Percentiles rank a stretch among this genome's conserved stretches.
Conservation (phyloP, 2,329 filamentous ascomycete genomes). For the Pseudocercospora musae region DNA sequence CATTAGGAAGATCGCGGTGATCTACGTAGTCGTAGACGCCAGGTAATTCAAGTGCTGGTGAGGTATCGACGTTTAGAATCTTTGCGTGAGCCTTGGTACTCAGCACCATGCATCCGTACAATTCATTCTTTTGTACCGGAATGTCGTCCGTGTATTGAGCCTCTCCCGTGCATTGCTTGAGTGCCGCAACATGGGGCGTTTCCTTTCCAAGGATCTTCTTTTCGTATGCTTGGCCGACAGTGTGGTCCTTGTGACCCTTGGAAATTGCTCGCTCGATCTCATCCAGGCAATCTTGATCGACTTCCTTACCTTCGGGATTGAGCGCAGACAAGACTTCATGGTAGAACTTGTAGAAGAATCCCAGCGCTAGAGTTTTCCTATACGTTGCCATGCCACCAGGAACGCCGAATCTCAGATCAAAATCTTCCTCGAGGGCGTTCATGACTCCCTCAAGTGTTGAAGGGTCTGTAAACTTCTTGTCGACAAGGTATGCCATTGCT, state of each 20-base stretch:
- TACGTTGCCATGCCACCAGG: conserved; percentile 98
- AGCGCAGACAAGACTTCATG: conserved; percentile 75
- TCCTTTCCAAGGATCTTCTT: conserved; percentile 80
- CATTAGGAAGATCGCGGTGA: conserved; percentile 72
- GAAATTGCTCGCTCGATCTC: conserved; percentile 88
- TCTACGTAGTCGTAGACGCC: conserved; percentile 84
- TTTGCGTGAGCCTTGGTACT: conserved; percentile 88
- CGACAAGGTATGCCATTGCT: conserved; percentile 69
- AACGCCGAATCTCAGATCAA: conserved; percentile 83
- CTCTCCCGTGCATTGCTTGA: conserved; percentile 92
- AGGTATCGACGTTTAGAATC: conserved; percentile 71
- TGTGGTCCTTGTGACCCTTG: conserved; percentile 71
- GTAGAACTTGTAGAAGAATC: conserved; percentile 97
- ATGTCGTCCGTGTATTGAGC: conserved; percentile 97
- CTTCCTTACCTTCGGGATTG: conserved; percentile 44
- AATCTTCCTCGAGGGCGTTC: conserved; percentile 84
- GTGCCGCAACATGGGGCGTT: conserved; percentile 80
- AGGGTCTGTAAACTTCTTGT: conserved; percentile 75
- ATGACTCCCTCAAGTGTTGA: conserved; percentile 85
- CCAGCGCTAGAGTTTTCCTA: conserved; percentile 80
- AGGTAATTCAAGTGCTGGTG: conserved; percentile 73
- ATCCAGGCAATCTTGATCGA: conserved; percentile 71
- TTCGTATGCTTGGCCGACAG: conserved; percentile 71
- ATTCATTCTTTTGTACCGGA: conserved; percentile 77
- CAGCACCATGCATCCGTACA: conserved; percentile 82